Evolutionary conservation across 1,139 yeast genomes (phyloP).

Genomic region (Taphrina communis): DNA sequence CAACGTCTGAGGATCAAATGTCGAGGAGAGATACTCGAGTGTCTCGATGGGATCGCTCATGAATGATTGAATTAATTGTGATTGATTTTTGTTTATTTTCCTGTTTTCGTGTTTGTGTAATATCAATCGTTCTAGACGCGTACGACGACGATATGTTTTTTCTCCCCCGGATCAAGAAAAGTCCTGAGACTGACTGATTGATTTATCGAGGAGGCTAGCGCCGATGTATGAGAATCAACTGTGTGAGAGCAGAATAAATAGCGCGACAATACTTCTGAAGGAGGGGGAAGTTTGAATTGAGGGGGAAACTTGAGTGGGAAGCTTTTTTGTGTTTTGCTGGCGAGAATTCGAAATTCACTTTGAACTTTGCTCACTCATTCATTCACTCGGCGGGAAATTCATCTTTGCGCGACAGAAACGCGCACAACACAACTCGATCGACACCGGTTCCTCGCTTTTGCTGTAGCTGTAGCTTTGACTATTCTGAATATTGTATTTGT

Average conservation of each 20-base stretch:
- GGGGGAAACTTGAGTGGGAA: too few relatives aligned
- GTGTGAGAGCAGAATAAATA: too few relatives aligned
- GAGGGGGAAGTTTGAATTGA: neutral
- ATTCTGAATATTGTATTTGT: neutral
- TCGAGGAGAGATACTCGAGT: constrained; percentile 50
- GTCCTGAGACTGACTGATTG: too few relatives aligned
- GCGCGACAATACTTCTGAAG: neutral
- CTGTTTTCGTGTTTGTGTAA: neutral
- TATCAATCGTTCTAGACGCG: neutral
- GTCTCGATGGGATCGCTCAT: constrained; percentile 27
- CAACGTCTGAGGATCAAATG: constrained; percentile 66
- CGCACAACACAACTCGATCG: too few relatives aligned
- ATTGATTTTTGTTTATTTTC: neutral
- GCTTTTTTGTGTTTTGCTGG: constrained; percentile 3
- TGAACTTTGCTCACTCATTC: neutral
- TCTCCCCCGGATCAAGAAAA: too few relatives aligned
- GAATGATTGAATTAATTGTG: neutral
- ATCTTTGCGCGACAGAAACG: too few relatives aligned
- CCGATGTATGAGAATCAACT: neutral
- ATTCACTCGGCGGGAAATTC: too few relatives aligned
- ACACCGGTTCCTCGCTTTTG: too few relatives aligned
- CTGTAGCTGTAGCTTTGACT: neutral
- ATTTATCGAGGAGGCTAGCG: too few relatives aligned
- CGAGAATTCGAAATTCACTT: neutral
- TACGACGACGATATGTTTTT: neutral